Evolutionary conservation across 257 asterid species (phyloP).

Genomic region (Plectranthus barbatus): DNA sequence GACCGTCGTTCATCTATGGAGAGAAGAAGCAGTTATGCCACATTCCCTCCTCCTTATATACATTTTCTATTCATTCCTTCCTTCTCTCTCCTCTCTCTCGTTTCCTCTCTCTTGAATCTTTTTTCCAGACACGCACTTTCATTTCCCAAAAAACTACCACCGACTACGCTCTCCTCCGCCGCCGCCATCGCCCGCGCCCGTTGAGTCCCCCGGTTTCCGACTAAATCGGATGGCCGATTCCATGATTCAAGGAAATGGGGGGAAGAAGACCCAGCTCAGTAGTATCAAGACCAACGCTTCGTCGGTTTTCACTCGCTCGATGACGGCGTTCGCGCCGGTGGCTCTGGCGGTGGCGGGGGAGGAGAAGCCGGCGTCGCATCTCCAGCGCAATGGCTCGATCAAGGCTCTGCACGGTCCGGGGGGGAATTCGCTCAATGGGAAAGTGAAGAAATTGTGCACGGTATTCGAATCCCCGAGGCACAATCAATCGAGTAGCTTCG

Average conservation of each 20-base stretch:
- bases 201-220: not conserved
- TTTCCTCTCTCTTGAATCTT: not conserved
- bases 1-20: not conserved
- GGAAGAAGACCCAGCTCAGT: slow-evolving; percentile 29
- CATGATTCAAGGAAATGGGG: slow-evolving; percentile 25
- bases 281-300: slow-evolving; percentile 16
- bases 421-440: slow-evolving; percentile 40
- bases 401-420: slow-evolving; percentile 23
- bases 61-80: not conserved
- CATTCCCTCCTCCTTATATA: not conserved
- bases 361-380: slow-evolving; percentile 25
- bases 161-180: not conserved
- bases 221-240: slow-evolving; percentile 21
- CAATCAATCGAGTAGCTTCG: slow-evolving; percentile 5
- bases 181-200: slow-evolving; percentile 15
- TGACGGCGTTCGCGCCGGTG: slow-evolving; percentile 24
- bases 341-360: slow-evolving; percentile 15
- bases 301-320: slow-evolving; percentile 43
- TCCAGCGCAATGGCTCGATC: slow-evolving; percentile 47
- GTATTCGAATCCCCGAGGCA: slow-evolving; percentile 43
- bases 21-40: not conserved
- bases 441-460: slow-evolving; percentile 46
- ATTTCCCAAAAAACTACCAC: too few species aligned
- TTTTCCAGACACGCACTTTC: not conserved
- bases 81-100: not conserved